Conservation (phyloP, 495 filamentous ascomycete genomes). For the Neurospora sp. region DNA sequence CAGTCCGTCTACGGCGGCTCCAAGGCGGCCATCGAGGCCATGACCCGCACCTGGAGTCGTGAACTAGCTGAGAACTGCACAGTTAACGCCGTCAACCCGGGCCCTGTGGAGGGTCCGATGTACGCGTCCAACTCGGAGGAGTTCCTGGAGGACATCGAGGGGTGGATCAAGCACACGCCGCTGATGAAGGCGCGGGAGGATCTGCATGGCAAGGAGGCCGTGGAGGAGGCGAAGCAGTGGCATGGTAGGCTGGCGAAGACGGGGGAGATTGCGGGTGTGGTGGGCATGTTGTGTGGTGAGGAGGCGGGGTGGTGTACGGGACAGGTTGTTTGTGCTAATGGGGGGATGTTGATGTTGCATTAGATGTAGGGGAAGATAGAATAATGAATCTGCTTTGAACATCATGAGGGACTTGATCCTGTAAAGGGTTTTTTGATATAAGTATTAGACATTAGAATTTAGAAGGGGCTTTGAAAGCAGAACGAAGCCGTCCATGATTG, state of each 20-base stretch:
- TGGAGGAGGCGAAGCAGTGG: constrained; percentile 40
- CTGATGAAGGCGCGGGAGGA: constrained; percentile 42
- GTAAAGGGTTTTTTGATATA: constrained; percentile 45
- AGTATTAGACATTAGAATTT: neutral
- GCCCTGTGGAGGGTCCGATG: constrained; percentile 75
- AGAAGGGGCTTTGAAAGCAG: neutral
- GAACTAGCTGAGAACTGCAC: constrained; percentile 71
- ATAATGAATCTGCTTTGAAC: constrained; percentile 48
- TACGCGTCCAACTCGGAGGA: constrained; percentile 30
- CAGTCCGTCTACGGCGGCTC: constrained; percentile 80
- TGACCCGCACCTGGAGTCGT: constrained; percentile 82
- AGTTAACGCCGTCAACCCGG: constrained; percentile 83
- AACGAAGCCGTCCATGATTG: neutral
- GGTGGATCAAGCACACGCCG: constrained; percentile 61
- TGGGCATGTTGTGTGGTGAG: constrained; percentile 69
- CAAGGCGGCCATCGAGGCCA: constrained; percentile 83
- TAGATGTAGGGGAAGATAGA: constrained; percentile 6
- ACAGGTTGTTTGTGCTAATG: constrained; percentile 79
- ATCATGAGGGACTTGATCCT: constrained; percentile 78
- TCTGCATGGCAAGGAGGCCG: constrained; percentile 51
- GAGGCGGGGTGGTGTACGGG: constrained; percentile 78
- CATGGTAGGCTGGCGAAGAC: constrained; percentile 67
- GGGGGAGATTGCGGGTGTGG: constrained; percentile 71
- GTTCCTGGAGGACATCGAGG: constrained; percentile 32
- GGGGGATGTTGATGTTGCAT: constrained; percentile 58